Base-by-base conservation (phyloP, 2,329 filamentous ascomycete genomes). In the Trichoderma harzianum region DNA sequence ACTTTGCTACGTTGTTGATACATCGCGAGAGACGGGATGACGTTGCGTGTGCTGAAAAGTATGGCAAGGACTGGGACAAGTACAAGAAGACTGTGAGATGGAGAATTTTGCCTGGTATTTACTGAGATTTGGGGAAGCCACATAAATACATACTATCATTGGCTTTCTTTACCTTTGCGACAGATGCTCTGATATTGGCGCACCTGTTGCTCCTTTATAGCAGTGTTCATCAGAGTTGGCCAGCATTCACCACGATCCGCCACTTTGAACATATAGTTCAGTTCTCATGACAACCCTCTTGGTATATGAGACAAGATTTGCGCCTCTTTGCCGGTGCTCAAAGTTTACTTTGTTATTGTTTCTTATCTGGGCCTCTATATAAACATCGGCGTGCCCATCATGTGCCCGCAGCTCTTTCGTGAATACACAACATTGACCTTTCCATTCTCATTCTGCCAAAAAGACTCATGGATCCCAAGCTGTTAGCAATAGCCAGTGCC, bases 11-110 rank as follows among this genome's bases (percentile, higher is more conserved):
- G 12, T 81, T 98, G 74, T 85, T 97, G 16, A 85, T 97, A 69
- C 94, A 97, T 79, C 91, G 95, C 16, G 93, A 97, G 81, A 84
- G 89, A 68, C 87, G 95, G 71, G 95, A 97, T 75, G 94, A 97
- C 76, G 92, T 92, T 78, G 96, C 96, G 83, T 98, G 95, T 79
- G 85, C 87, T 70, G 88, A 88, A 76, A 97, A 97, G 86, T 97
- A 97, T 79, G 94, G 94, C 5, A 90, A 90, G 74, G 93, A 97
- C 77, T 98, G 95, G 94, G 89, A 93, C 70, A 87, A 89, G 81
- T 98, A 97, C 80, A 93, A 91, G 81, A 89, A 89, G 80, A 86
- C 89, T 75, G 95, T 97, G 28, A 88, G 85, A 73, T 97, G 89
- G 81, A 88, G 90, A 77, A 95, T 98, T 72, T 81, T 97, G 43